Evolutionary conservation across 2,329 filamentous ascomycete species (phyloP).

Genomic region (Onygena corvina): DNA sequence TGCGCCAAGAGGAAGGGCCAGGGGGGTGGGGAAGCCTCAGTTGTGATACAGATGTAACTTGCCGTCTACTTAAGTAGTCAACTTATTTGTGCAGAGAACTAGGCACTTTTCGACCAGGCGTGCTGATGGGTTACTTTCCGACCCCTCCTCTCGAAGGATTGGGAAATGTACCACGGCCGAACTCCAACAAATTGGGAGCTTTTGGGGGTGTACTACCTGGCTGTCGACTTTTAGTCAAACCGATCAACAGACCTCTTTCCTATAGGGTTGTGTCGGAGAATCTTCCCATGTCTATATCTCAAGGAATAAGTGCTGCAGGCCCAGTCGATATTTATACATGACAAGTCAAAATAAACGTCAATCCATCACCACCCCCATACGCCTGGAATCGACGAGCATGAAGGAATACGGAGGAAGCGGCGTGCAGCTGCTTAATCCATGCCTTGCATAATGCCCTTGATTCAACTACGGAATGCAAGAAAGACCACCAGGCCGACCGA

Average conservation of each 20-base stretch:
- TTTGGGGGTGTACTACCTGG: no score
- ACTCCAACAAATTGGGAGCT: no score
- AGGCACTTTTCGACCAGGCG: no score
- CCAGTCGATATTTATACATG: background rate
- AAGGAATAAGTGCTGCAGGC: background rate
- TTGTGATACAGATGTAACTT: background rate
- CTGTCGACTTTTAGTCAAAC: background rate
- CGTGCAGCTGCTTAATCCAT: background rate
- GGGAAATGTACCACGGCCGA: background rate
- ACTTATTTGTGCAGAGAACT: no score
- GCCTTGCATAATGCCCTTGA: constrained; percentile 1
- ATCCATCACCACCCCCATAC: background rate
- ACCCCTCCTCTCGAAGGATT: background rate
- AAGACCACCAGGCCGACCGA: background rate
- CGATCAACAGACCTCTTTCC: background rate
- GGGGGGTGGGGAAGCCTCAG: background rate
- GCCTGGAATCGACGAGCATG: background rate
- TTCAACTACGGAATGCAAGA: background rate
- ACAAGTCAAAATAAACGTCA: background rate
- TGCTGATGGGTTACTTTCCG: no score
- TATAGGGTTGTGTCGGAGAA: background rate
- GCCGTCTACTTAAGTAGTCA: no score
- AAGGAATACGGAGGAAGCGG: background rate
- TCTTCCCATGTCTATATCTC: background rate
- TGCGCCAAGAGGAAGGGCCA: background rate